These are phyloP conservation scores for Yarrowia yakushimensis DNA, from an alignment of 805 yeast genomes.

Conservation along the genomic window DNA sequence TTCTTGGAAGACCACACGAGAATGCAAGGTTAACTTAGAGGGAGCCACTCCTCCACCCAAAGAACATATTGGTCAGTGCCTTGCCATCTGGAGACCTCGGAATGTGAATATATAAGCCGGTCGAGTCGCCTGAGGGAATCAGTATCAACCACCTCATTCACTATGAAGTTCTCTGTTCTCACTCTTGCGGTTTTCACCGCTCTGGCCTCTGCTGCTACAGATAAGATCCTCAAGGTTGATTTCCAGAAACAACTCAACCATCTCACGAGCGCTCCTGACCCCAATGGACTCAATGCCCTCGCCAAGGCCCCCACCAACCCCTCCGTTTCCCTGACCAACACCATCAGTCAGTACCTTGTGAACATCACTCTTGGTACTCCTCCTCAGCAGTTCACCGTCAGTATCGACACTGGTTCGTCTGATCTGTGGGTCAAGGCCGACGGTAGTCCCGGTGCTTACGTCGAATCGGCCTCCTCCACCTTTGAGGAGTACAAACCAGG, in stretches of 20 bases:
- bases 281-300: not conserved
- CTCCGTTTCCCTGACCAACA: not conserved
- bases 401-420: constrained; percentile 67
- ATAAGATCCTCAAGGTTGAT: not conserved
- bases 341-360: not conserved
- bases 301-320: not conserved
- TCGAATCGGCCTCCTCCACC: constrained; percentile 29
- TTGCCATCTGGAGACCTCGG: not conserved
- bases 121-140: not conserved
- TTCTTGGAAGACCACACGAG: too few relatives aligned
- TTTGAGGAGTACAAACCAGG: constrained; percentile 29
- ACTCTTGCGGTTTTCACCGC: not conserved
- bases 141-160: not conserved
- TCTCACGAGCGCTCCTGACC: not conserved
- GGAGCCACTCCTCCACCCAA: not conserved
- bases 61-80: not conserved
- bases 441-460: not conserved
- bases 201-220: not conserved
- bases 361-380: constrained; percentile 51
- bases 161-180: not conserved
- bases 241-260: not conserved
- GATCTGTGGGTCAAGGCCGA: constrained; percentile 54
- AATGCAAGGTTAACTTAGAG: not conserved
- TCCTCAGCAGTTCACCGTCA: constrained; percentile 48
- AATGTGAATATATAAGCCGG: not conserved